Conservation (phyloP, 768 basidiomycete species). For the Lactifluus pinguis region DNA sequence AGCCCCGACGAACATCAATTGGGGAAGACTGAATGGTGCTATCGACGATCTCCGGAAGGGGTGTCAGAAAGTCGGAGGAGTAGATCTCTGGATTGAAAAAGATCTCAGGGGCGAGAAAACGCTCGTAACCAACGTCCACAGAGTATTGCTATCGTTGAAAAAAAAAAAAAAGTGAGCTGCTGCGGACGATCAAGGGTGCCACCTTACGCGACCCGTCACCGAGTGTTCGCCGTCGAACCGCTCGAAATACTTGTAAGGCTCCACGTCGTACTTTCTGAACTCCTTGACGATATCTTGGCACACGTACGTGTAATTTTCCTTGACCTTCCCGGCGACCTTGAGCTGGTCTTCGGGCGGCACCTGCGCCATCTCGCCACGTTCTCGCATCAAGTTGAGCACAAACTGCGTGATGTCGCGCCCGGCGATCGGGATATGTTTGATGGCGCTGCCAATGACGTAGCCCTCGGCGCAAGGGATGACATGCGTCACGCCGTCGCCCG, state of each 20-base stretch:
- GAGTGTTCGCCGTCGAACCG: conserved; percentile 89
- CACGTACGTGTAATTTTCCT: conserved; percentile 97
- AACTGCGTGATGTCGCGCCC: conserved; percentile 96
- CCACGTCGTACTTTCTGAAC: conserved; percentile 95
- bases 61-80: conserved; percentile 95
- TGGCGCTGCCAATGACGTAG: conserved; percentile 97
- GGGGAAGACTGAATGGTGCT: conserved; percentile 92
- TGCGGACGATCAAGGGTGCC: not conserved
- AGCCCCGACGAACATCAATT: conserved; percentile 91
- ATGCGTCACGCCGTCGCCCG: conserved; percentile 98
- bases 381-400: conserved; percentile 90
- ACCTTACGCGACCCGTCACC: conserved; percentile 78
- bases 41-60: conserved; percentile 92
- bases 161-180: conserved; percentile 1
- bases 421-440: conserved; percentile 98
- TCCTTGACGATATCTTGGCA: conserved; percentile 99
- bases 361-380: conserved; percentile 83
- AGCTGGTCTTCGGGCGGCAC: conserved; percentile 96
- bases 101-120: conserved; percentile 97
- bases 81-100: conserved; percentile 99
- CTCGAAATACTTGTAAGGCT: conserved; percentile 92
- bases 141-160: conserved; percentile 64
- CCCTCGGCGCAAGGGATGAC: conserved; percentile 95
- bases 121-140: conserved; percentile 94
- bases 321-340: conserved; percentile 84